phyloP scores from a whole-genome alignment of 371 early-diverging fungal genomes.

The Capillidium heterosporum region DNA sequence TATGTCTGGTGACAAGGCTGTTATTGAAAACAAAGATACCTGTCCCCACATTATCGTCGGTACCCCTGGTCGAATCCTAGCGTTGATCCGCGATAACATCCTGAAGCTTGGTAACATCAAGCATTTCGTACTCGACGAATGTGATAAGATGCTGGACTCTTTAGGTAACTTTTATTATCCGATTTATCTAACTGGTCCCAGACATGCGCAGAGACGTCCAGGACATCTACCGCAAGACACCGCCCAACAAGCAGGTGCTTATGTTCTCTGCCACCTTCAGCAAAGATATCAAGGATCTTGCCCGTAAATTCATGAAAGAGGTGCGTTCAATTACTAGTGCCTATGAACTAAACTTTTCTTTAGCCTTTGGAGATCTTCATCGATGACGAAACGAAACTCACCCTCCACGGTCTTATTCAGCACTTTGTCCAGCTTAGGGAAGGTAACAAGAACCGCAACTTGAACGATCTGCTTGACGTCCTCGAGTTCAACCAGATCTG shows the following conservation, averaged over 20 bases:
- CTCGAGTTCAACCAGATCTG: conserved; percentile 95
- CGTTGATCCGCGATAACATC: conserved; percentile 62
- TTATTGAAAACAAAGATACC: conserved; percentile 55
- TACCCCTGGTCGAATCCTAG: conserved; percentile 94
- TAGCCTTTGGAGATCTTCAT: conserved; percentile 92
- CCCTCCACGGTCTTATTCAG: conserved; percentile 94
- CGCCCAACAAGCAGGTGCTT: conserved; percentile 95
- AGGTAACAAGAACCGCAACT: conserved; percentile 78
- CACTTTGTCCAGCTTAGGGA: conserved; percentile 79
- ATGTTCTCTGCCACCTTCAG: conserved; percentile 94
- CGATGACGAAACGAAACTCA: conserved; percentile 96
- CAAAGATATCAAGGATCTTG: conserved; percentile 80
- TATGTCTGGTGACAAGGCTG: conserved; percentile 60
- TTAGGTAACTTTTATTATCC: conserved; percentile 37
- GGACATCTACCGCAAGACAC: conserved; percentile 85
- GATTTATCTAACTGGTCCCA: conserved; percentile 9
- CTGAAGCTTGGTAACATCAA: conserved; percentile 67
- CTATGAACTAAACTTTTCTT: not conserved
- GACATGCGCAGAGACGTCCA: conserved; percentile 96
- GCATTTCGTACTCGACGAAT: conserved; percentile 98
- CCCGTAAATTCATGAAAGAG: conserved; percentile 93
- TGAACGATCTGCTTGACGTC: conserved; percentile 82
- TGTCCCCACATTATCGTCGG: conserved; percentile 93
- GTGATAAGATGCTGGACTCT: conserved; percentile 92
- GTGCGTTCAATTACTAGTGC: conserved; percentile 11